Percentiles rank a stretch among this genome's conserved stretches.
Evolutionary conservation across 805 yeast genomes (phyloP).

Genomic region (Tetrapisispora fleetii): DNA sequence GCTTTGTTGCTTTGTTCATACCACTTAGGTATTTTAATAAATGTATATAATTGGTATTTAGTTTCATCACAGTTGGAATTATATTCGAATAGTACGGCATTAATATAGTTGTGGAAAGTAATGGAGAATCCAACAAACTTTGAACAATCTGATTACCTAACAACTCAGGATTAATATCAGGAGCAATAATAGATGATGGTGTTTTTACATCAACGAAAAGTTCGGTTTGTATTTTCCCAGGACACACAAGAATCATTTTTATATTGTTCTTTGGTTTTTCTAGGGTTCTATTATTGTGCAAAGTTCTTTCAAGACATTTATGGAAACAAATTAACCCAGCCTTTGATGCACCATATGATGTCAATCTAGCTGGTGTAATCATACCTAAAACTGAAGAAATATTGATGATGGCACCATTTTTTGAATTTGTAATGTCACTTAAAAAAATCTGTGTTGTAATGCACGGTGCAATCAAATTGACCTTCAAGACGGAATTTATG

Average conservation of each 20-base stretch:
- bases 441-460: constrained; percentile 60
- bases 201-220: constrained; percentile 69
- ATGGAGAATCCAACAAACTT: constrained; percentile 40
- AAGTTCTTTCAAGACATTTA: constrained; percentile 49
- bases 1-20: constrained; percentile 39
- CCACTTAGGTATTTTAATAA: constrained; percentile 45
- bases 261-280: constrained; percentile 25
- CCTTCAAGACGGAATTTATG: constrained; percentile 50
- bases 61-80: constrained; percentile 57
- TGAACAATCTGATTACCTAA: constrained; percentile 52
- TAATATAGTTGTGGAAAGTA: constrained; percentile 58
- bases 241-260: constrained; percentile 67
- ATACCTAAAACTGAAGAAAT: constrained; percentile 80
- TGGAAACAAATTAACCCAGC: constrained; percentile 80
- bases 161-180: constrained; percentile 58
- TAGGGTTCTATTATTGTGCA: constrained; percentile 33
- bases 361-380: constrained; percentile 69
- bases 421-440: constrained; percentile 53
- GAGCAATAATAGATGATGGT: constrained; percentile 71
- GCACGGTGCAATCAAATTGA: constrained; percentile 64
- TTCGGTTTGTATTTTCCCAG: constrained; percentile 73
- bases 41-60: constrained; percentile 52
- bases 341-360: constrained; percentile 84
- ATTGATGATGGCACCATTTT: constrained; percentile 70
- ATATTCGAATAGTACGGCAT: constrained; percentile 70